Evolutionary conservation across 306 rosid species (phyloP).

Genomic region (Crotalaria pallida): DNA sequence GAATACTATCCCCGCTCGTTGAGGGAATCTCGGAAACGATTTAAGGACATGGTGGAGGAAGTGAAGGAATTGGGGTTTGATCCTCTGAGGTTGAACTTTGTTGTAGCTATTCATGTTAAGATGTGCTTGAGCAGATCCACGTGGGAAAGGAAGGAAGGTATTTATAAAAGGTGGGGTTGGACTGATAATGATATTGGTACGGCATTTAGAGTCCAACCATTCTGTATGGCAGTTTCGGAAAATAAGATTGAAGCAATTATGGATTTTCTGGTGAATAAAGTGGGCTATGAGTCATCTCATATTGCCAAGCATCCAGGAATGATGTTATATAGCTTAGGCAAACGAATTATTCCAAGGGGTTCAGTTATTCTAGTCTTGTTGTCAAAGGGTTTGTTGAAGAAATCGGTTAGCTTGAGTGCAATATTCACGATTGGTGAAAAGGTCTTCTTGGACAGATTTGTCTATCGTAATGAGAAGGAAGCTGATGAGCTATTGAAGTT

Average conservation of each 20-base stretch:
- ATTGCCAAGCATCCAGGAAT: background rate
- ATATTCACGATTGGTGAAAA: no score
- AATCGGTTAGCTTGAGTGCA: background rate
- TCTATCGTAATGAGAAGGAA: no score
- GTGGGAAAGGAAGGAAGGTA: slow-evolving; percentile 20
- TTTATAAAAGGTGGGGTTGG: slow-evolving; percentile 34
- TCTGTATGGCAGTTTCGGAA: slow-evolving; percentile 20
- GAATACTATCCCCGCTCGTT: slow-evolving; percentile 15
- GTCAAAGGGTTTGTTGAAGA: slow-evolving; percentile 11
- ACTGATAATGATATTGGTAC: slow-evolving; percentile 10
- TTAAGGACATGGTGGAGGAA: slow-evolving; percentile 12
- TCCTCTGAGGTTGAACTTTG: slow-evolving; percentile 13
- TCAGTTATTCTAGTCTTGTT: slow-evolving; percentile 24
- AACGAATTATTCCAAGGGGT: slow-evolving; percentile 29
- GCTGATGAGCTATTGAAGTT: no score
- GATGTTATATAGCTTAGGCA: background rate
- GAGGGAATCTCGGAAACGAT: background rate
- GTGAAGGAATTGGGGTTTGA: slow-evolving; percentile 22
- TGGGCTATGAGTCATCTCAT: slow-evolving; percentile 14
- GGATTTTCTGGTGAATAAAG: slow-evolving; percentile 23
- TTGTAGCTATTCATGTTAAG: background rate
- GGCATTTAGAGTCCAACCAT: slow-evolving; percentile 23
- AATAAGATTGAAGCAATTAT: slow-evolving; percentile 19
- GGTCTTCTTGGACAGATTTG: no score
- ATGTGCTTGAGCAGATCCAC: slow-evolving; percentile 14